Evolutionary conservation across 805 yeast species (phyloP), one percentile per base, ranked within the genome.

Genomic region (Wickerhamomyces mucosus): DNA sequence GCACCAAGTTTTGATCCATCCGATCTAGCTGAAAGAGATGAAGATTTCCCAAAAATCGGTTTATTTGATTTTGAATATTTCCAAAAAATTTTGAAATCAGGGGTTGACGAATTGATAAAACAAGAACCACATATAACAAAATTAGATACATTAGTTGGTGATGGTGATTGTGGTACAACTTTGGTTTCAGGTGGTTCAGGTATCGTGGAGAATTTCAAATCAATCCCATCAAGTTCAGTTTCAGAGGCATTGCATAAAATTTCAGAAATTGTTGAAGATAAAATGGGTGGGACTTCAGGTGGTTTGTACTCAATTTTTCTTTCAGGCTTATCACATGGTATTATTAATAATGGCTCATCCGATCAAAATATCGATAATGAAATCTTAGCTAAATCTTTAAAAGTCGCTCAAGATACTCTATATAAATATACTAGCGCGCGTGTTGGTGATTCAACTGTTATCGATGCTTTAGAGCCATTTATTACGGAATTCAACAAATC

Each of bases 241-340:
- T 65, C 70, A n/a, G 65, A 74, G 31, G 72, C 81, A 1, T 53
- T 83, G 27, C 64, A 76, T n/a, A 72, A 72, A 42, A 67, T 88
- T 29, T 82, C 96, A 4, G 94, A 85, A 34, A 55, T 80, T 15
- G 85, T 88, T 21, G 96, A 88, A 52, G 74, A 75, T 34, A 75
- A 74, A n/a, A 89, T 89, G 96, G 97, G 96, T 32, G 97, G 97
- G 31, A 89, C 97, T 0, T 82, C 94, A 1, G 97, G 97, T 32
- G 96, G 96, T 1, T 57, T 88, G 23, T 88, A 88, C 55, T 81
- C 95, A 3, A 89, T 88, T 34, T 83, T 65, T 57, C 63, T 89
- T 39, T 74, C 94, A 21, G 84, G 94, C 1, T 66, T 88, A 38
- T 79, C 83, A 1, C 63, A 67, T 22, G 68, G 70, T 8, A 56